Base-by-base conservation (phyloP, 2,329 filamentous ascomycete genomes). In the Aspergillus alliaceus region DNA sequence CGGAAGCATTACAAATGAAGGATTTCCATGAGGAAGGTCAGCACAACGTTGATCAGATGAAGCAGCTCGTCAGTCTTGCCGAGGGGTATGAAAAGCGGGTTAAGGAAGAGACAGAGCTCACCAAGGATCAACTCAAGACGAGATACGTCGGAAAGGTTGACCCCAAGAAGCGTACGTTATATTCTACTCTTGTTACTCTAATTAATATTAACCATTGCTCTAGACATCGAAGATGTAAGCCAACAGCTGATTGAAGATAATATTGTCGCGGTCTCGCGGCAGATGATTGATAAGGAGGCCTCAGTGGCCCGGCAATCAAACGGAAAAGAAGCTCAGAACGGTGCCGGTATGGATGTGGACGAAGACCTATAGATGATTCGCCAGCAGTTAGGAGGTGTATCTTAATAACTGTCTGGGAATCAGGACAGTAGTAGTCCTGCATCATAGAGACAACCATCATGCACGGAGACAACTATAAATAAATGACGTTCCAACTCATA, bases 211-310 rank as follows among this genome's bases (percentile, higher is more conserved):
- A 70, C 52, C 22, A n/a, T 31, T n/a, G 35, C 11, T 56, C 47
- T 63, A 85, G 83, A 99, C 75, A 84, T 99, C 72, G 93, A 97
- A 77, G 92, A 96, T 67, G 91, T 99, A 47, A 95, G 95, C 54
- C 93, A 97, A 78, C 88, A 96, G 74, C 84, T 98, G 64, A 98
- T 99, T 69, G 96, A 99, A 79, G 95, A 99, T 84, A 99, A 99
- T 78, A 99, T 99, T 64, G 95, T 99, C 12, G 91, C 92, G 3
- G 93, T 99, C n/a, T 96, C 92, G 64, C 85, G 93, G 74, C 95
- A 98, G 77, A 97, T 99, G 93, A 98, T 99, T 70, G 95, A 98
- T 80, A 98, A 98, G 80, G 95, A 99, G 77, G 95, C 95, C 3
- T 95, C 92, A 5, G 90, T 96, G 77, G 91, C 93, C 20, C 88